These are phyloP conservation scores for Zygosaccharomyces bailii DNA, from an alignment of 805 yeast species.

Conservation along the genomic window DNA sequence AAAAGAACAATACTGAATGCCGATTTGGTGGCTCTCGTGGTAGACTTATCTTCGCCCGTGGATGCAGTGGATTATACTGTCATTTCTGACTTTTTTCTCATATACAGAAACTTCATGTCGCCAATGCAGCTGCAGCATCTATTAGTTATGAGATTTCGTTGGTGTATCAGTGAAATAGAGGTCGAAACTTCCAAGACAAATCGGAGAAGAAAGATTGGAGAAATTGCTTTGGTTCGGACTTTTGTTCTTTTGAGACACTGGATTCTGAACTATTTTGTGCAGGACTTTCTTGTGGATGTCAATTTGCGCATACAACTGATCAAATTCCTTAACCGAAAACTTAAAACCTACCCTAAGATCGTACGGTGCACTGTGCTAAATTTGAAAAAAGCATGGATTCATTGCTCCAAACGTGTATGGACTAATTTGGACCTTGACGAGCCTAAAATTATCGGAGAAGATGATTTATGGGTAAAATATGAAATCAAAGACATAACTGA, in stretches of 20 bases:
- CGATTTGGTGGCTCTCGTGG: conserved; percentile 42
- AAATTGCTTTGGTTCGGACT: conserved; percentile 68
- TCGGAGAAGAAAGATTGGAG: conserved; percentile 48
- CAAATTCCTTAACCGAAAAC: conserved; percentile 40
- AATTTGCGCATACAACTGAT: conserved; percentile 47
- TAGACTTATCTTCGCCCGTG: conserved; percentile 65
- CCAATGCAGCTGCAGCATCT: conserved; percentile 57
- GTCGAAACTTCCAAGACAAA: conserved; percentile 4
- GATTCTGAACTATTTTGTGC: conserved; percentile 80
- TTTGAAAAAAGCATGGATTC: conserved; percentile 50
- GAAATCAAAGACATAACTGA: conserved; percentile 25
- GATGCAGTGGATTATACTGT: conserved; percentile 69
- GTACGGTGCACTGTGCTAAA: conserved; percentile 41
- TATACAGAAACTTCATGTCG: conserved; percentile 68
- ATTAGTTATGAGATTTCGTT: conserved; percentile 60
- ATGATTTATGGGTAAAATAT: conserved; percentile 26
- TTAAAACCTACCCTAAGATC: conserved; percentile 20
- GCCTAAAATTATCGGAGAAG: conserved; percentile 15
- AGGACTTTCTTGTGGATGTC: conserved; percentile 64
- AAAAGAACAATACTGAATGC: conserved; percentile 23
- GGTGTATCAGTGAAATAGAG: conserved; percentile 54
- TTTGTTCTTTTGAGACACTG: conserved; percentile 88
- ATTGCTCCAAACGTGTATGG: conserved; percentile 27
- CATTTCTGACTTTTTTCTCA: conserved; percentile 80
- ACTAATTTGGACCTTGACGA: conserved; percentile 25